Percentiles rank a stretch among this genome's conserved stretches.
Conservation (phyloP, 2,329 filamentous ascomycete genomes). For the Sporothrix mexicana region DNA sequence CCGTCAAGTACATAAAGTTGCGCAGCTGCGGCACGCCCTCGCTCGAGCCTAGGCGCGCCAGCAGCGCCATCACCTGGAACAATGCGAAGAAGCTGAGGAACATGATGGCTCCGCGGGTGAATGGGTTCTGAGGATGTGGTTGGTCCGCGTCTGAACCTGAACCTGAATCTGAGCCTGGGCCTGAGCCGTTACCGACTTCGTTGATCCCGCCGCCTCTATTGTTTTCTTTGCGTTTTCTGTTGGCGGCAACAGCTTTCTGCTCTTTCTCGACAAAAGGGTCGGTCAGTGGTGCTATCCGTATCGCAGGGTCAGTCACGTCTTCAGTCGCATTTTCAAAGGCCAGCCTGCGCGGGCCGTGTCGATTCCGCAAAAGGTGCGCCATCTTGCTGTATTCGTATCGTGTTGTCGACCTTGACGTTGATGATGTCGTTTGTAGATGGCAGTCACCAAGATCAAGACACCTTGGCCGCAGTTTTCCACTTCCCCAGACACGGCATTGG, state of each 20-base stretch:
- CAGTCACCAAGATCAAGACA: neutral
- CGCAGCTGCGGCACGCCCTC: constrained; percentile 30
- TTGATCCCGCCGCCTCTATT: neutral
- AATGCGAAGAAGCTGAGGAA: constrained; percentile 14
- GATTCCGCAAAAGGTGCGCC: neutral
- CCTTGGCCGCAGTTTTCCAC: neutral
- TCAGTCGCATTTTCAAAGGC: neutral
- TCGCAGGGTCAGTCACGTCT: neutral
- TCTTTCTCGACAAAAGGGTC: neutral
- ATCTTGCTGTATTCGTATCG: neutral
- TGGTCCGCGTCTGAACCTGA: too few species aligned
- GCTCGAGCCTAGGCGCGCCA: neutral
- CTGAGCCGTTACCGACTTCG: neutral
- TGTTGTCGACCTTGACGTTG: neutral
- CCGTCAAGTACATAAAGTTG: constrained; percentile 58
- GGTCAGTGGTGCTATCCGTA: neutral
- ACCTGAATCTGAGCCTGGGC: too few species aligned
- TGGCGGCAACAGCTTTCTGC: too few species aligned
- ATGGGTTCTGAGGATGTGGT: neutral
- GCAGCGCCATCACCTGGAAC: constrained; percentile 20
- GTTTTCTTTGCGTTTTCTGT: too few species aligned
- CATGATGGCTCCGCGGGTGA: constrained; percentile 16
- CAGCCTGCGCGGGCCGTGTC: neutral
- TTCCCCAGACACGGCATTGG: constrained; percentile 7
- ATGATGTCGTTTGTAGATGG: neutral